A percentile compares a stretch with the other conserved stretches of the same genome.
phyloP scores from a whole-genome alignment of 805 yeast species.

The Teunomyces atbi region DNA sequence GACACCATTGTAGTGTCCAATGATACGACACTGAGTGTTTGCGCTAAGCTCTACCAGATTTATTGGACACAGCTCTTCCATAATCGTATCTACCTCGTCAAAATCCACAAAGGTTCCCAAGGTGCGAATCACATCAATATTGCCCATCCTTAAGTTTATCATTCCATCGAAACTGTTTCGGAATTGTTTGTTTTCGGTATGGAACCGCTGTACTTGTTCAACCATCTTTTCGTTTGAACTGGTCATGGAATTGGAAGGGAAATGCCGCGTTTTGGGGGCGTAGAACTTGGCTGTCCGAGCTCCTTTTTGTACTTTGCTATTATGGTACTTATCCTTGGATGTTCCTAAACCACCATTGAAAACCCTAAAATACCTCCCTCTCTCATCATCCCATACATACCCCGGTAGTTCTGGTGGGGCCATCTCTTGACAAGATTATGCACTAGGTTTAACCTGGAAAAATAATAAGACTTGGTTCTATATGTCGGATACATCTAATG shows the following conservation, averaged over 20 bases:
- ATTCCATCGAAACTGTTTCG: neutral
- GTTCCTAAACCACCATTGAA: conserved; percentile 26
- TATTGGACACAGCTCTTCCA: neutral
- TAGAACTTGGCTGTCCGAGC: conserved; percentile 13
- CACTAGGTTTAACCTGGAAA: neutral
- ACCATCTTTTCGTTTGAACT: too few relatives aligned
- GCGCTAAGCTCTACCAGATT: neutral
- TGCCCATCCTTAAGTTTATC: conserved; percentile 1
- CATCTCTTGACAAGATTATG: neutral
- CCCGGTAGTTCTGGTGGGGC: conserved; percentile 29
- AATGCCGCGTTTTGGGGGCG: too few relatives aligned
- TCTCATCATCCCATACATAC: conserved; percentile 26
- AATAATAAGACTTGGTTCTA: neutral
- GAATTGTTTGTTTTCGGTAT: neutral
- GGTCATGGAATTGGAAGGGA: too few relatives aligned
- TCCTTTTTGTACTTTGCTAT: conserved; percentile 24
- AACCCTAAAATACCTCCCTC: conserved; percentile 31
- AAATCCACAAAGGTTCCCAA: conserved; percentile 1
- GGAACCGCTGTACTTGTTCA: neutral
- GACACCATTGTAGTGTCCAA: neutral
- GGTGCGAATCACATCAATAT: neutral
- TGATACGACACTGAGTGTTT: neutral
- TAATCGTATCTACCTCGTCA: neutral
- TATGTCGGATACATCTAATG: neutral
- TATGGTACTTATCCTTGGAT: conserved; percentile 22